These are phyloP conservation scores for Ceratocystis papillata DNA, from an alignment of 2,329 filamentous ascomycete genomes.

Conservation along the genomic window DNA sequence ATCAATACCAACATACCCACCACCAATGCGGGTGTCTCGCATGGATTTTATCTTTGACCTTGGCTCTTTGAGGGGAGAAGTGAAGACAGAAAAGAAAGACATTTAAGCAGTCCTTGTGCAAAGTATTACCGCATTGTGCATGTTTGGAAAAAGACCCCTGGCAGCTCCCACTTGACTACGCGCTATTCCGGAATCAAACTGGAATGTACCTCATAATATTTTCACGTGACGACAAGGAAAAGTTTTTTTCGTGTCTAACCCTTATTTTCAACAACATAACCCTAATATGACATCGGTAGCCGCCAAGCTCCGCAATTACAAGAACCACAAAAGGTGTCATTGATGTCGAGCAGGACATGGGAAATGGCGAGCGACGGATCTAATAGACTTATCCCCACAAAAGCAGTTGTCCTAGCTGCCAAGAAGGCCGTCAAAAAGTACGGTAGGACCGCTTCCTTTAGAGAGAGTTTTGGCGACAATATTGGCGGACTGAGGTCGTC, in stretches of 20 bases:
- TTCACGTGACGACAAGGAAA: background rate
- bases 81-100: too few relatives aligned
- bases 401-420: background rate
- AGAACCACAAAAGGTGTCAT: slow-evolving; percentile 12
- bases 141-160: too few relatives aligned
- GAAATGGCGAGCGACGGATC: slow-evolving; percentile 3
- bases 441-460: background rate
- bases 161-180: too few relatives aligned
- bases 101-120: too few relatives aligned
- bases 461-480: too few relatives aligned
- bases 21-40: too few relatives aligned
- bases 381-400: background rate
- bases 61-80: background rate
- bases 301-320: background rate
- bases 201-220: too few relatives aligned
- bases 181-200: too few relatives aligned
- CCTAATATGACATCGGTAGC: background rate
- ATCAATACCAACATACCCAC: background rate
- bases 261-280: background rate
- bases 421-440: background rate
- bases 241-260: background rate
- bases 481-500: too few relatives aligned
- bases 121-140: too few relatives aligned
- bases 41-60: background rate
- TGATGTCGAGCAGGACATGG: slow-evolving; percentile 9